Percentiles rank a stretch among this genome's conserved stretches.
Conservation (phyloP, 352 stramenopile genomes). For the Pythium insidiosum region DNA sequence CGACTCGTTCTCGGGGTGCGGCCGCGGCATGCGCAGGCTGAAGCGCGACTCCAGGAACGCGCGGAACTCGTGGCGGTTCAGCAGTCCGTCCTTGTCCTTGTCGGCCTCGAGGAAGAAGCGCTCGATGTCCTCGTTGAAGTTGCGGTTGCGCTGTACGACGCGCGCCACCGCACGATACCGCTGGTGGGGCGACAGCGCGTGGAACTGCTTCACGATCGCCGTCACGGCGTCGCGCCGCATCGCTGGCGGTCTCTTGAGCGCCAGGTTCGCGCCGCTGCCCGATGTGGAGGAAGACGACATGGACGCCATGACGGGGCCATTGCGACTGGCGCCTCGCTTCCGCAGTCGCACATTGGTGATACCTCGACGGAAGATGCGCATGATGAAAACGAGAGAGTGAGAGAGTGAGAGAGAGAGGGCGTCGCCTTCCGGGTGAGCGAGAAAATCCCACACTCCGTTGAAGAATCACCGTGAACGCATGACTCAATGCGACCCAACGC, state of each 20-base stretch:
- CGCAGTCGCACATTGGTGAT: conserved; percentile 9
- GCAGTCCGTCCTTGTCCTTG: conserved; percentile 53
- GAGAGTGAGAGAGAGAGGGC: not conserved
- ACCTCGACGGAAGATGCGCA: conserved; percentile 14
- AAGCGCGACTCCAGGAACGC: conserved; percentile 61
- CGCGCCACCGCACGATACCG: conserved; percentile 39
- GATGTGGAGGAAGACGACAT: too few relatives aligned
- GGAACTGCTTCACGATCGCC: conserved; percentile 46
- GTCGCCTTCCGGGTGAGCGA: too few relatives aligned
- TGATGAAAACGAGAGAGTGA: conserved; percentile 1
- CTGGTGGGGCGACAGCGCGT: conserved; percentile 49
- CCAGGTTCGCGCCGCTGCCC: not conserved
- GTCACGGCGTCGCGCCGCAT: conserved; percentile 19
- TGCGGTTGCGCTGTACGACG: conserved; percentile 31
- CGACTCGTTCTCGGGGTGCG: conserved; percentile 23
- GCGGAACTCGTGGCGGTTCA: conserved; percentile 61
- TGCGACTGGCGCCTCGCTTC: conserved; percentile 9
- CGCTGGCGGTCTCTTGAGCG: conserved; percentile 6
- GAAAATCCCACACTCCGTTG: too few relatives aligned
- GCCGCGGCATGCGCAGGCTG: conserved; percentile 38
- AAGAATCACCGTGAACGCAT: too few relatives aligned
- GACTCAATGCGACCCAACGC: too few relatives aligned
- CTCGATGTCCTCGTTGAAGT: conserved; percentile 51
- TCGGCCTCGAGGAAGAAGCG: conserved; percentile 60
- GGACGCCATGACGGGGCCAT: not conserved